phyloP scores from a whole-genome alignment of 306 rosid species.

The Fagus crenata region DNA sequence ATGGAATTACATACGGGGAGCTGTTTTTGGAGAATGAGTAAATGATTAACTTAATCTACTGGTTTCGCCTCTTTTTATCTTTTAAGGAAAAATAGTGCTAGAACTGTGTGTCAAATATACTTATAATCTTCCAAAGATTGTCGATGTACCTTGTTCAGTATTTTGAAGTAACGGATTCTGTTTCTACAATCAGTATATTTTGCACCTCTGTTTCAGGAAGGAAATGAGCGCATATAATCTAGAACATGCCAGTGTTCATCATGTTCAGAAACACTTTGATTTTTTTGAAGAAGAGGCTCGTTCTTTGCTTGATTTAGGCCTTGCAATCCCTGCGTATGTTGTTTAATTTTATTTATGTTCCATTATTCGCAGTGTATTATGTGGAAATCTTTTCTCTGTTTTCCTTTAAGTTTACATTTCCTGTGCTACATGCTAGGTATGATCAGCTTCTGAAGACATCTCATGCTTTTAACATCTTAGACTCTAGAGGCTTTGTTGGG shows the following conservation, averaged over 20 bases:
- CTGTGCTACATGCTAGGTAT: slow-evolving; percentile 66
- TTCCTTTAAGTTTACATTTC: slow-evolving; percentile 30
- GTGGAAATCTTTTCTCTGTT: background rate
- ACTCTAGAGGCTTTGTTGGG: slow-evolving; percentile 96
- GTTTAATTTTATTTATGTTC: slow-evolving; percentile 17
- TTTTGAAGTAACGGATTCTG: background rate
- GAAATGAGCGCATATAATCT: slow-evolving; percentile 96
- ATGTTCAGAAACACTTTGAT: slow-evolving; percentile 79
- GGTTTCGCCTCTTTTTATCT: slow-evolving; percentile 24
- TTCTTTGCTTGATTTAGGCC: slow-evolving; percentile 76
- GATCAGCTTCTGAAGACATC: slow-evolving; percentile 99
- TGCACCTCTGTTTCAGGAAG: slow-evolving; percentile 56
- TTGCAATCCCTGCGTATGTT: slow-evolving; percentile 91
- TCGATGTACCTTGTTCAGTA: background rate
- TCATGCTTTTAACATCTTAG: slow-evolving; percentile 90
- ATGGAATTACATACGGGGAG: slow-evolving; percentile 92
- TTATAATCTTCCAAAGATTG: background rate
- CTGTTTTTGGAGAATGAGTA: slow-evolving; percentile 96
- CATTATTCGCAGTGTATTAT: slow-evolving; percentile 9
- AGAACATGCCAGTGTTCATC: slow-evolving; percentile 83
- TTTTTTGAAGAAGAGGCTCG: slow-evolving; percentile 89
- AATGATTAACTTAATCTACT: slow-evolving; percentile 28
- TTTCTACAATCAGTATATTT: slow-evolving; percentile 7
- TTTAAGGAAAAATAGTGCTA: slow-evolving; percentile 20
- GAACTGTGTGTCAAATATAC: slow-evolving; percentile 3